Evolutionary conservation across 176 grass and related monocot genomes (phyloP), one percentile per base, ranked within the genome.

Genomic region (Metroxylon sagu): DNA sequence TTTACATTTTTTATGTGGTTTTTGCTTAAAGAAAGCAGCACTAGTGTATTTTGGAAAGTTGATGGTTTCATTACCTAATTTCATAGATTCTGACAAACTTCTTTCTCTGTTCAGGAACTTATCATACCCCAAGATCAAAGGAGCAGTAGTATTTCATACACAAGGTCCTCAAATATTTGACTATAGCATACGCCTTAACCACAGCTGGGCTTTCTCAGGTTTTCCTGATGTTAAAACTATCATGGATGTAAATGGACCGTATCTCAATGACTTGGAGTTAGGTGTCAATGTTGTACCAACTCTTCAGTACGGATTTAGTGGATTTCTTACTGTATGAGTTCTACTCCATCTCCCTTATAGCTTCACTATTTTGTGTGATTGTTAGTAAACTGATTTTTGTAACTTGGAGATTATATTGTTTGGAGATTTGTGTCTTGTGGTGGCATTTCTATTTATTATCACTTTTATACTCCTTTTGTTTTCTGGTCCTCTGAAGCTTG

Each of bases 171-270:
- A 65, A 50, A 31, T 39, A 70, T 81, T 81, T 75, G 78, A 81
- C 65, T 81, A 81, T 61, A 81, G 78, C 64, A 81, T 81, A 65
- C 70, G 78, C 18, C 65, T 81, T 53, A 81, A 81, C 56, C 78
- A 81, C 65, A 75, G 71, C 16, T 81, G 78, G 78, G 78, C 78
- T 26, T 81, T 81, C 61, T 81, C 78, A 50, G 78, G 78, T 23
- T 81, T 81, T 81, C 78, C 78, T 39, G 65, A 81, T 73, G 68
- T 56, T 48, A 81, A 75, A 69, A 74, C 62, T 50, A 81, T 81
- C 64, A 81, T 81, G 78, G 78, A 81, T 65, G 71, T 81, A 26
- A 75, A 81, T 39, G 78, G 78, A 55, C 78, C 78, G 16, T 81
- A 70, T 68, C 78, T 81, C 31, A 75, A 81, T 30, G 78, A 81